Evolutionary conservation across 2,329 filamentous ascomycete genomes (phyloP), one percentile per base, ranked within the genome.

Genomic region (Escovopsis sp.): DNA sequence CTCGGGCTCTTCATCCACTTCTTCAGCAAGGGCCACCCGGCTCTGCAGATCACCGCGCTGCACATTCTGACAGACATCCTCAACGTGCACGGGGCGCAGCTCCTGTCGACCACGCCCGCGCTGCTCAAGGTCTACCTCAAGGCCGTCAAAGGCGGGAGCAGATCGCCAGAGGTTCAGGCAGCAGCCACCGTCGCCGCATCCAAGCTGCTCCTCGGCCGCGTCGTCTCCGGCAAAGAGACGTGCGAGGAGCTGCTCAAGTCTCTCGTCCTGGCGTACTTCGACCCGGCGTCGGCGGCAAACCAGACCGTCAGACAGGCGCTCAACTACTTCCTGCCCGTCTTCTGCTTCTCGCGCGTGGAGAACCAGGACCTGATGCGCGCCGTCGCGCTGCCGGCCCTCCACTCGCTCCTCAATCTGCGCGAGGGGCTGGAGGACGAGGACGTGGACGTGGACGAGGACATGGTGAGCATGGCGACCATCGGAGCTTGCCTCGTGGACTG

Each of bases 41-140:
- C 82, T 1, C 70, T 98, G 34, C 89, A 96, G 59, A 84, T 89
- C 40, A 94, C 87, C 8, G 84, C 87, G 0, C 66, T 96, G 30
- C 86, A 96, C 49, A 93, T 94, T 48, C 73, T 98, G 30, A 88
- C 86, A 9, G 91, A 98, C 59, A 89, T 96, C 51, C 70, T 96
- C 39, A 87, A 88, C 42, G 85, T 87, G 1, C 86, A 96, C 56
- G 87, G 86, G 12, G 76, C 83, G 0, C 75, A 94, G 45, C 75
- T 95, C 12, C 69, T 86, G 4, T 72, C 76, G 3, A 65, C 69
- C 36, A 77, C 78, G 43, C 75, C 82, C 26, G 72, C 80, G 0
- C 68, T 96, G 9, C 71, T 88, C 37, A 94, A 93, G 57, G 76
- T 88, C n/a, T 89, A 93, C 55, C 70, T 86, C 49, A 85, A 83